Evolutionary conservation across 1,284 basidiomycete species (phyloP).

Genomic region (Pisolithus thermaeus): DNA sequence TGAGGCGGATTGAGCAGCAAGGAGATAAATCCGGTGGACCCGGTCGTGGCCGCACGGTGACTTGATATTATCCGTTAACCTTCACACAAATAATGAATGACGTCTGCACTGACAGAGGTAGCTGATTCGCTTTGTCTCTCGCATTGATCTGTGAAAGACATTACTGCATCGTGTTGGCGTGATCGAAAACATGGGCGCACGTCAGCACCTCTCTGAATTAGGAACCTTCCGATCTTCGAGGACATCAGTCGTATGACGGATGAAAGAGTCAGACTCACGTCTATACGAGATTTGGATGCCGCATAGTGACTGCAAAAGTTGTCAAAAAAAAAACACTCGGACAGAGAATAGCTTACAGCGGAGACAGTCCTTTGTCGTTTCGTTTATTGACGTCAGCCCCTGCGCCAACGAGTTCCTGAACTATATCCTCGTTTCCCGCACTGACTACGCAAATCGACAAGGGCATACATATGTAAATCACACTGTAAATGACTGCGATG

Average conservation of each 20-base stretch:
- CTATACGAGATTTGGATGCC: constrained; percentile 86
- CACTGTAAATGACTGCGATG: constrained; percentile 1
- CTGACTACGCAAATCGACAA: constrained; percentile 47
- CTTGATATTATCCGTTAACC: constrained; percentile 33
- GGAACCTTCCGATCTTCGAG: constrained; percentile 74
- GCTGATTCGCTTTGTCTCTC: constrained; percentile 85
- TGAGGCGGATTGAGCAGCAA: constrained; percentile 74
- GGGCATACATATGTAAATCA: neutral
- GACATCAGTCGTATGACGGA: constrained; percentile 10
- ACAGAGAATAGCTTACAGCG: constrained; percentile 53
- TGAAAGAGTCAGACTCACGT: constrained; percentile 40
- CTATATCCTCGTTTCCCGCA: constrained; percentile 74
- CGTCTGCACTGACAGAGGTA: constrained; percentile 62
- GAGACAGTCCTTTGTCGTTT: constrained; percentile 84
- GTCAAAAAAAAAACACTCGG: constrained; percentile 8
- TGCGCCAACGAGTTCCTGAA: constrained; percentile 75
- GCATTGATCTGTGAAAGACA: constrained; percentile 69
- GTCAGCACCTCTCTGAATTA: constrained; percentile 84
- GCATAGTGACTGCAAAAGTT: constrained; percentile 74
- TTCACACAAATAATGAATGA: neutral
- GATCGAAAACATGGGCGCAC: constrained; percentile 70
- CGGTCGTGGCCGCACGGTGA: constrained; percentile 92
- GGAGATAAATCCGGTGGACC: constrained; percentile 80
- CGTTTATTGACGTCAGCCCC: constrained; percentile 78
- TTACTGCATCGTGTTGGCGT: constrained; percentile 59